These are phyloP conservation scores for Pseudogymnoascus sp. DNA, from an alignment of 2,329 filamentous ascomycete genomes.

Conservation along the genomic window DNA sequence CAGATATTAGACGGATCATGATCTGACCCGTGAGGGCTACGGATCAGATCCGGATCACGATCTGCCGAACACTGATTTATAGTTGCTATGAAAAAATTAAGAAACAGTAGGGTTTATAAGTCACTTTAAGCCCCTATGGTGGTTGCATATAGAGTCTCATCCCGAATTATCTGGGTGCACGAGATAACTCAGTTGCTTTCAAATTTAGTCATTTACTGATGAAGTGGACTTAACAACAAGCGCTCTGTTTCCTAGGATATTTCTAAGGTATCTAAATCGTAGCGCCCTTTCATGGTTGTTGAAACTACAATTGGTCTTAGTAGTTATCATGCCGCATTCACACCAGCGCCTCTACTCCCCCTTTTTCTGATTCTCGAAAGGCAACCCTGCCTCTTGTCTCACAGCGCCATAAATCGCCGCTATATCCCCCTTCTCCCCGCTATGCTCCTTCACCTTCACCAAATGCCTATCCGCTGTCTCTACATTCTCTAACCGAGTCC, in stretches of 20 bases:
- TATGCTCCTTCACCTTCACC: constrained; percentile 60
- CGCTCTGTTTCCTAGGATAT: neutral
- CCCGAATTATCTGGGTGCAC: neutral
- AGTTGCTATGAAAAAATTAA: no score
- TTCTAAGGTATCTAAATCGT: neutral
- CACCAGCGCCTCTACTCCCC: neutral
- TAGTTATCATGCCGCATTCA: neutral
- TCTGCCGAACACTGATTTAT: no score
- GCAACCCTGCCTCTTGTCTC: constrained; percentile 65
- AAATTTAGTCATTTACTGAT: neutral
- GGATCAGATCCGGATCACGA: no score
- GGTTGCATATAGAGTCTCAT: neutral
- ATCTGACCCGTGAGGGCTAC: no score
- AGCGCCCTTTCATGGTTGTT: neutral
- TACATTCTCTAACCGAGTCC: constrained; percentile 56
- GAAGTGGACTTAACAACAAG: neutral
- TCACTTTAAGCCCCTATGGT: neutral
- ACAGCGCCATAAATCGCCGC: constrained; percentile 77
- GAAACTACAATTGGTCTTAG: neutral
- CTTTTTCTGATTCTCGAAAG: constrained; percentile 57
- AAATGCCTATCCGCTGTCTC: constrained; percentile 66
- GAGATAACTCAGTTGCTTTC: neutral
- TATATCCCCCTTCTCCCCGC: constrained; percentile 69
- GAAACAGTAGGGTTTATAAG: no score
- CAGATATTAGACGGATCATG: no score